Base-by-base conservation (phyloP, 768 basidiomycete species). In the Leccinum imitatum region DNA sequence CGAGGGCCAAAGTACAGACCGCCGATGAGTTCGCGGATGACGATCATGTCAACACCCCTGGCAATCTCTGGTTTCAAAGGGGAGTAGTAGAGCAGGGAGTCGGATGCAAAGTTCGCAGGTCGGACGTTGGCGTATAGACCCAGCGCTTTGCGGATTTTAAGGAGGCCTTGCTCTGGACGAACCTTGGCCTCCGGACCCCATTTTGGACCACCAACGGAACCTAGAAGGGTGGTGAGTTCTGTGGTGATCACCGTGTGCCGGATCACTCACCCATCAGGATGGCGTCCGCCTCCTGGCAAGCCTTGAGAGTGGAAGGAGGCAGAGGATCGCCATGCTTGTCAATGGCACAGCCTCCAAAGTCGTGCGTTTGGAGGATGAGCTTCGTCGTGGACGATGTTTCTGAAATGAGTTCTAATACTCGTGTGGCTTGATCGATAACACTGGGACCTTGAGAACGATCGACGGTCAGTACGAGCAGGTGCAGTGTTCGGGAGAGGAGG, bases 91-190 rank as follows among this genome's bases (percentile, higher is more conserved):
- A 99, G 77, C 52, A 99, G 84, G 23, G 92, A 89, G 52, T 98
- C 91, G 8, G 93, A 95, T 1, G 93, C 94, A 67, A 99, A 94
- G 71, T 91, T 92, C 11, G 94, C 93, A 13, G 97, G 97, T 31
- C 97, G 91, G 74, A 99, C 97, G 78, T 99, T 99, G 72, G 94
- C 96, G 77, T 95, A 98, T 52, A 98, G 84, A 21, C 95, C 96
- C 56, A 98, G 87, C 30, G 84, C 86, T 76, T 99, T 98, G 65
- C 97, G 88, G 55, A 99, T 84, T 7, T 79, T 73, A 30, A 99
- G 86, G 11, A 99, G 84, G 57, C 97, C 97, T 61, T 86, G 85
- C 74, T 99, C 97, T 17, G 97, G 97, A 58, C 97, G 87, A 56
- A 98, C 85, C 73, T 89, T 88, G 61, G 85, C 82, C 58, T 87